These are phyloP conservation scores for Penicillium sp. DNA, from an alignment of 2,329 filamentous ascomycete species.

Conservation along the genomic window DNA sequence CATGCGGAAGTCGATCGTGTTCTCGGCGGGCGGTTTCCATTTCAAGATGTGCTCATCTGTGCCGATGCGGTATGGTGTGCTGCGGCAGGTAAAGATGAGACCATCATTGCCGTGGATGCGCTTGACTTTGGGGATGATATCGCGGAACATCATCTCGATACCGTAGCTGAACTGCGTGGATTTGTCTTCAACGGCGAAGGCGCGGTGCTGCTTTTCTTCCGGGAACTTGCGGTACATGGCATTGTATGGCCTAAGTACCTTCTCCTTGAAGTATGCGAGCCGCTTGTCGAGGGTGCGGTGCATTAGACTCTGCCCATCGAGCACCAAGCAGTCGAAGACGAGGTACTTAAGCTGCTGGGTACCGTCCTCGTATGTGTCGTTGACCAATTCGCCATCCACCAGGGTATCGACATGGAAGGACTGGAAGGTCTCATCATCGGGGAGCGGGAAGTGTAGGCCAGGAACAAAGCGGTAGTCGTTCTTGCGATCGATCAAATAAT, in stretches of 20 bases:
- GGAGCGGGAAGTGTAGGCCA: slow-evolving; percentile 77
- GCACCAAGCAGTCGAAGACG: slow-evolving; percentile 88
- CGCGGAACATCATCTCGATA: slow-evolving; percentile 87
- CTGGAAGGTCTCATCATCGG: slow-evolving; percentile 58
- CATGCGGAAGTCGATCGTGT: slow-evolving; percentile 90
- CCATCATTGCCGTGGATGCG: slow-evolving; percentile 85
- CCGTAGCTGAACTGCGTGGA: slow-evolving; percentile 86
- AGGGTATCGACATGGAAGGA: slow-evolving; percentile 79
- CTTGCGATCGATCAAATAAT: slow-evolving; percentile 95
- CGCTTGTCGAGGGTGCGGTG: slow-evolving; percentile 83
- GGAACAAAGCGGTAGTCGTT: slow-evolving; percentile 93
- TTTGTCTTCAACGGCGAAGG: slow-evolving; percentile 85
- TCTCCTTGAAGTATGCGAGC: slow-evolving; percentile 79
- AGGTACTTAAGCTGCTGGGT: slow-evolving; percentile 75
- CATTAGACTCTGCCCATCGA: slow-evolving; percentile 76
- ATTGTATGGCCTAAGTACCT: slow-evolving; percentile 77
- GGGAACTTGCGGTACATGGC: slow-evolving; percentile 72
- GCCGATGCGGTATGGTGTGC: slow-evolving; percentile 81
- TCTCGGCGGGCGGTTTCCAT: slow-evolving; percentile 95
- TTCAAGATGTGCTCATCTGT: slow-evolving; percentile 94
- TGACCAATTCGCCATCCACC: slow-evolving; percentile 89
- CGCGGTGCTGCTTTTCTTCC: slow-evolving; percentile 68
- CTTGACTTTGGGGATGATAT: slow-evolving; percentile 77
- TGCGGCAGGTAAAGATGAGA: slow-evolving; percentile 94
- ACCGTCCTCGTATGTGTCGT: slow-evolving; percentile 73